These are phyloP conservation scores for Aspergillus luchuensis DNA, from an alignment of 2,329 filamentous ascomycete species.

Conservation along the genomic window DNA sequence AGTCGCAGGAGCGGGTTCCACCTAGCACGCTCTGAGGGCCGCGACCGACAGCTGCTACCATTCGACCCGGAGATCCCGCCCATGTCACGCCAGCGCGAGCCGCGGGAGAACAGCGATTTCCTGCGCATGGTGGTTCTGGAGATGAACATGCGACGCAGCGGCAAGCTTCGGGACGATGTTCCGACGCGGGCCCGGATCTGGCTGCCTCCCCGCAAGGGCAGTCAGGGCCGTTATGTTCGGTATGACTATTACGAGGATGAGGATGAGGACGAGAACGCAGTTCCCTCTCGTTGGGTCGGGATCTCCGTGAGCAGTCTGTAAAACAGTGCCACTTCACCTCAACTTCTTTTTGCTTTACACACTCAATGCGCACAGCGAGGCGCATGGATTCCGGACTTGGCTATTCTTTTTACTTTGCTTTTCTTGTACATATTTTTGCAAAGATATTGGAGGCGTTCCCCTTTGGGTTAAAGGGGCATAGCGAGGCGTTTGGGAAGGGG, in stretches of 20 bases:
- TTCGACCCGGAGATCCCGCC: conserved; percentile 43
- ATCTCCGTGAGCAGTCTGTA: conserved; percentile 24
- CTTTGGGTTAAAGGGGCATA: conserved; percentile 3
- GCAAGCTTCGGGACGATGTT: conserved; percentile 60
- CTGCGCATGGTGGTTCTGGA: conserved; percentile 65
- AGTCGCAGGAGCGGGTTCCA: conserved; percentile 34
- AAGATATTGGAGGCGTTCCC: not conserved
- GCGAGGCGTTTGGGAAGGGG: conserved; percentile 12
- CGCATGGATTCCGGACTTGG: conserved; percentile 9
- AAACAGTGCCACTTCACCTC: not conserved
- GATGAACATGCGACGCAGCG: conserved; percentile 67
- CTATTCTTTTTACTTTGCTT: not conserved
- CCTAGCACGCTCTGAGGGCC: conserved; percentile 48
- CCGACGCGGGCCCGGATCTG: conserved; percentile 61
- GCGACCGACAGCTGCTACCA: conserved; percentile 39
- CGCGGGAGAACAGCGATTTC: conserved; percentile 65
- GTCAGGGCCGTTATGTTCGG: conserved; percentile 14
- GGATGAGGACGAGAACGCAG: conserved; percentile 22
- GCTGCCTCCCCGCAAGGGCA: conserved; percentile 57
- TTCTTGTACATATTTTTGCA: conserved; percentile 3
- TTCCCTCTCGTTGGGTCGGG: conserved; percentile 35
- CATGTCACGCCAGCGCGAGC: conserved; percentile 60
- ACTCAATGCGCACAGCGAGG: conserved; percentile 11
- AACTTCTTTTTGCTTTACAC: conserved; percentile 1
- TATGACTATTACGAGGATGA: conserved; percentile 22